Percentiles rank a stretch among this genome's conserved stretches.
Conservation (phyloP, 176 grass and related monocot genomes). For the Cenchrus fungigraminus region DNA sequence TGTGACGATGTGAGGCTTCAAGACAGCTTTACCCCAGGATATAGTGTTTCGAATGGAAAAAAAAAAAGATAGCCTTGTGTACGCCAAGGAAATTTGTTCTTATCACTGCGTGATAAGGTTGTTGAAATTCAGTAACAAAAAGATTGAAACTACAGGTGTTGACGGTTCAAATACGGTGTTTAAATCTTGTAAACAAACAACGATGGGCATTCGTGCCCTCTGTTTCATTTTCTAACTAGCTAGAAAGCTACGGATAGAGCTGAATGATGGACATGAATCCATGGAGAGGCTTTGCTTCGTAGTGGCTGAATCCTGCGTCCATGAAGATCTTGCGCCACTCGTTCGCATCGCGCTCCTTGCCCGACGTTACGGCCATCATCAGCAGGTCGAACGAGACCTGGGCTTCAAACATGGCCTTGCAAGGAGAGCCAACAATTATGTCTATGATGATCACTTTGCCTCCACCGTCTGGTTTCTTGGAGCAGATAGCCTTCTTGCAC, state of each 20-base stretch:
- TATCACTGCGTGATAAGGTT: background rate
- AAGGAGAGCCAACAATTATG: background rate
- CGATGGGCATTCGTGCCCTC: too few relatives aligned
- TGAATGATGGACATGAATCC: slow-evolving; percentile 35
- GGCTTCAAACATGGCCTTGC: slow-evolving; percentile 4
- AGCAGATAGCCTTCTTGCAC: slow-evolving; percentile 42
- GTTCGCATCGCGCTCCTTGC: slow-evolving; percentile 34
- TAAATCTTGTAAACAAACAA: background rate
- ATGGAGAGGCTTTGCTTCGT: slow-evolving; percentile 11
- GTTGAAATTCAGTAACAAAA: background rate
- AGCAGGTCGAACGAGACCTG: slow-evolving; percentile 10
- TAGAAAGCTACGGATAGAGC: slow-evolving; percentile 20
- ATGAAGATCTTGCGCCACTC: slow-evolving; percentile 34
- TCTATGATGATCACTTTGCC: slow-evolving; percentile 50
- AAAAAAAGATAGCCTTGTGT: background rate
- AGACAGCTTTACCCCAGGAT: background rate
- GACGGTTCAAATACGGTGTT: background rate
- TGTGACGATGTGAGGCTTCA: slow-evolving; percentile 9
- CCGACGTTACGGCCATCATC: slow-evolving; percentile 30
- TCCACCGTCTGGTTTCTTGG: background rate
- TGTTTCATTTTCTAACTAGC: background rate
- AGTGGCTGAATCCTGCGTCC: slow-evolving; percentile 14
- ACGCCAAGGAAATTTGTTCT: background rate
- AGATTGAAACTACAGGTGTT: background rate
- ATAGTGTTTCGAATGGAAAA: slow-evolving; percentile 16